Base-by-base conservation (phyloP, 2,329 filamentous ascomycete genomes). In the Arthrobotrys sphaeroides region DNA sequence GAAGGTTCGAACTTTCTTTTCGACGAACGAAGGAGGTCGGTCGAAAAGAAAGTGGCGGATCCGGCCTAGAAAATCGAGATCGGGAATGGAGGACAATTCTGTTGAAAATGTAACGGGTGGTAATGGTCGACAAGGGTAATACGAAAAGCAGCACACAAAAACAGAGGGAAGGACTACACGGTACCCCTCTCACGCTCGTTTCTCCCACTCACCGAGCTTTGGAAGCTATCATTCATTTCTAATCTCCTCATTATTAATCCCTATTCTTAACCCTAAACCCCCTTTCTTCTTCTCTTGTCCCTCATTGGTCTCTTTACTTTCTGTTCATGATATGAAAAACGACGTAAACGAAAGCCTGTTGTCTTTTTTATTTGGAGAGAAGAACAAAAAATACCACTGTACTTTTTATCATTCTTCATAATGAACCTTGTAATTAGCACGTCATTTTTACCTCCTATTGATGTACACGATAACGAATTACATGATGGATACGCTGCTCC, bases 1-100 rank as follows among this genome's bases (percentile, higher is more conserved):
- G 31, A 75, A 53, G 57, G 22, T 65, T 45, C 47, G 26, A 20
- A 62, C 49, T 22, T 68, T 68, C 49, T 64, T 69, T 53, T 55
- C 40, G 6, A 5, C 16, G 51, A 38, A 60, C 12, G 22, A 24
- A 7, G 20, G 18, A 18, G 31, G 20, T 13, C 18, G 6, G 9
- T 43, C 68, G 31, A 70, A 55, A 36, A 45, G 36, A 24, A 55
- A 45, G 24, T n/a, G n/a, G n/a, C 68, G 59, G 22, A 40, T 59
- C 20, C 40, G 55, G 18, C 43, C 20, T 5, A 22, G 36, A 36
- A 55, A 3, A n/a, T 43, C 33, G n/a, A 38, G 26, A 9, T 13
- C 43, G 38, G 40, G 20, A 22, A 1, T n/a, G n/a, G 33, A 51
- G 10, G 5, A 13, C 4, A 22, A 26, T 13, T 24, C 51, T 3